Base-by-base conservation (phyloP, 257 asterid genomes). In the Penstemon newberryi region DNA sequence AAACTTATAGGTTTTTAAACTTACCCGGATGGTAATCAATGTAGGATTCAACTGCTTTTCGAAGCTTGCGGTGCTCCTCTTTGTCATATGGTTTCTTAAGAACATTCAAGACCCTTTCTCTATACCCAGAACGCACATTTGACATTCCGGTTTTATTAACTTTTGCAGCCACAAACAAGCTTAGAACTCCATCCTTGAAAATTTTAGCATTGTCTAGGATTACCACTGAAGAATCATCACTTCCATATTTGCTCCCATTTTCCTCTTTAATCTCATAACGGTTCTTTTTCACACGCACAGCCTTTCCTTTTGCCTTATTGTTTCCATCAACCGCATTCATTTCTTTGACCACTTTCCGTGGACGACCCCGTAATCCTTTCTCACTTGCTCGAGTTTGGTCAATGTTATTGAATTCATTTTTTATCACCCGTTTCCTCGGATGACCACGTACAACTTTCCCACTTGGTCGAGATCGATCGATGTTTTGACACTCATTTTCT, bases 31-130 rank as follows among this genome's bases (percentile, higher is more conserved):
- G 33, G 33, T 25, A 25, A 25, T 25, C 33, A 25, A 25, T 25
- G 33, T 25, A 25, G 33, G 33, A 2, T 25, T 25, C 33, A 25
- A 25, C 33, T 25, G 33, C 33, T 25, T 25, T 25, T 25, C 33
- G 33, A 25, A 25, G 33, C 33, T 25, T 25, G 33, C 2, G 33
- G 33, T 25, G 33, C 33, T 25, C 87, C 74, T 65, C 60, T 15
- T 6, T 40, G 63, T 80, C 76, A 58, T 65, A 85, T 25, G 84
- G 83, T 57, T 53, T 63, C 52, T 25, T 38, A 33, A 85, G 71
- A 62, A 62, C 68, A 13, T 56, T 15, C 62, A 79, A 25, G 45
- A 79, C 40, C 63, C 77, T 56, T 50, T 50, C 36, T 68, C 84
- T 77, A 38, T 75, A 86, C 5, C 51, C 56, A 15, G 66, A 63